Conservation (phyloP, 768 basidiomycete genomes). For the Mrakia gelida region DNA sequence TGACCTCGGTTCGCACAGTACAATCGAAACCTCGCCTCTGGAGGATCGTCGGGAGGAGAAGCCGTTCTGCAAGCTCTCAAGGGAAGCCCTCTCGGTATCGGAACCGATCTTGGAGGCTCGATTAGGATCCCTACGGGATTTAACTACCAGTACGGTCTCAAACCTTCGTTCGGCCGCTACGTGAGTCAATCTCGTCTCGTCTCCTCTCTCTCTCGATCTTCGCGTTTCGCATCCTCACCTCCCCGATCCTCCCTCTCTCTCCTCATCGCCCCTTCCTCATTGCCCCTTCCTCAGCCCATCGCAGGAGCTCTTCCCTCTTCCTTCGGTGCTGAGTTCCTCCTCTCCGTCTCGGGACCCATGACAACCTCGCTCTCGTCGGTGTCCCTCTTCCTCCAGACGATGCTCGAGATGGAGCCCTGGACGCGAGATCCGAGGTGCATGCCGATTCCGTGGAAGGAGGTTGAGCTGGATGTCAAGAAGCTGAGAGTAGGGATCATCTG, state of each 20-base stretch:
- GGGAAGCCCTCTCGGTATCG: constrained; percentile 11
- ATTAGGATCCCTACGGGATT: constrained; percentile 66
- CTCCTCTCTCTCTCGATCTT: not conserved
- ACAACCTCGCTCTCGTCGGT: constrained; percentile 58
- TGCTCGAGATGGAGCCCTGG: constrained; percentile 63
- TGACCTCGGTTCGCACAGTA: no score
- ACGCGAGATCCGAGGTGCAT: constrained; percentile 58
- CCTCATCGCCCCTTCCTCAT: not conserved
- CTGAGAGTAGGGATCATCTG: constrained; percentile 50
- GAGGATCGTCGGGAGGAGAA: constrained; percentile 17
- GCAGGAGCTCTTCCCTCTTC: constrained; percentile 6
- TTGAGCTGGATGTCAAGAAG: constrained; percentile 58
- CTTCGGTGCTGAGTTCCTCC: constrained; percentile 52
- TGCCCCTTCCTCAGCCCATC: not conserved
- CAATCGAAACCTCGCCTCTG: constrained; percentile 11
- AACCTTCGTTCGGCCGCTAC: constrained; percentile 60
- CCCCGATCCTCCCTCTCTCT: no score
- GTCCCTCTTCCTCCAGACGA: constrained; percentile 61
- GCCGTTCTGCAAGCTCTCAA: not conserved
- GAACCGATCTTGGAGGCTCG: constrained; percentile 44
- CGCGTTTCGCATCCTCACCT: no score
- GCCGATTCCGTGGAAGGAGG: constrained; percentile 60
- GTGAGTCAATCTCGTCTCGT: not conserved
- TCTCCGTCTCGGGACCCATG: constrained; percentile 72
- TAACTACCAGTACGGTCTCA: constrained; percentile 65